Percentiles rank a stretch among this genome's conserved stretches.
Conservation (phyloP, 2,329 filamentous ascomycete genomes). For the Gremmenia infestans region DNA sequence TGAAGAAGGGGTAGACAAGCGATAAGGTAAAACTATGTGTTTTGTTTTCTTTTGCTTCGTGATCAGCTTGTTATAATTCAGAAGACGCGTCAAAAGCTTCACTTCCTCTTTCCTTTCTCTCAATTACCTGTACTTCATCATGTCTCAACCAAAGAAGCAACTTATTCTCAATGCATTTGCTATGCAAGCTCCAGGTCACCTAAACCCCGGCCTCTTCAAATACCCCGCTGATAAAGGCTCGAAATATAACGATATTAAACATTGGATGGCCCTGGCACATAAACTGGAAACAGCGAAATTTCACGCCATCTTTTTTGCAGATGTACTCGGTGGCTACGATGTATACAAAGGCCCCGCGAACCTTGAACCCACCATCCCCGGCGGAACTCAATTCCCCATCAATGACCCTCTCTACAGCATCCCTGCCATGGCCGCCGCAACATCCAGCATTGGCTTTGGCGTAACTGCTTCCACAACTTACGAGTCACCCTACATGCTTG, state of each 20-base stretch:
- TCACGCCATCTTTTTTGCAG: conserved; percentile 63
- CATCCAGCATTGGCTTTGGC: conserved; percentile 61
- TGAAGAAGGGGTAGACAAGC: not conserved
- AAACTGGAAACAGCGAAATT: conserved; percentile 57
- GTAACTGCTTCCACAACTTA: conserved; percentile 65
- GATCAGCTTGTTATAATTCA: not conserved
- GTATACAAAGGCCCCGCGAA: conserved; percentile 60
- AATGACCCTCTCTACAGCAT: conserved; percentile 62
- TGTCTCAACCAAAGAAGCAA: conserved; percentile 34
- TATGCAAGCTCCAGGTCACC: conserved; percentile 45
- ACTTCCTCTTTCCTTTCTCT: not conserved
- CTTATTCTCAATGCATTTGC: conserved; percentile 48
- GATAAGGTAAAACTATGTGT: not conserved
- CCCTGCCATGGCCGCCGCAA: conserved; percentile 63
- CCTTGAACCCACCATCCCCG: conserved; percentile 53
- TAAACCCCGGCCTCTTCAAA: conserved; percentile 55
- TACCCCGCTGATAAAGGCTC: conserved; percentile 61
- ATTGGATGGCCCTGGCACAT: conserved; percentile 58
- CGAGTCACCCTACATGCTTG: conserved; percentile 36
- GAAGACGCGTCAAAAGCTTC: not conserved
- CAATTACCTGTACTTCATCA: conserved; percentile 5
- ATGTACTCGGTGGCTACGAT: conserved; percentile 64
- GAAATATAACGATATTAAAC: conserved; percentile 54
- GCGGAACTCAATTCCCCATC: conserved; percentile 66
- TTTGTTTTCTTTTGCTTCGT: not conserved